Base-by-base conservation (phyloP, 768 basidiomycete species). In the Panaeolus cyanescens region DNA sequence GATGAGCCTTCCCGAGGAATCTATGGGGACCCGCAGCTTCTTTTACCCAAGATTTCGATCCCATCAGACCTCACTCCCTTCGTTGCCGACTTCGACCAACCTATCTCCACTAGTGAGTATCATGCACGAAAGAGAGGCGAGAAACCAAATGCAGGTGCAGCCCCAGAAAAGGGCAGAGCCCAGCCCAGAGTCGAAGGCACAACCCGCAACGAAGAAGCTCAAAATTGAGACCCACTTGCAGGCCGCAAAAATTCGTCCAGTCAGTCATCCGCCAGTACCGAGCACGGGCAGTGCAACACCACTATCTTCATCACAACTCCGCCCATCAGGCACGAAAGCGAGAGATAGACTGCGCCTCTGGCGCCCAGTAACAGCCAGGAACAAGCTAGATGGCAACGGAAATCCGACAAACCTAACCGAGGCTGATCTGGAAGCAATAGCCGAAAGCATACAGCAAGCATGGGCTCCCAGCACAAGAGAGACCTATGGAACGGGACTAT, bases 401-500 rank as follows among this genome's bases (percentile, higher is more conserved):
- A 22, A 2, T 25, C 57, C 54, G 2, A 63, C 33, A 30, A 61
- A 56, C 32, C 54, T 72, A 1, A 42, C 12, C 0, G 53, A 68
- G 0, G 65, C 69, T 0, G 72, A 77, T 22, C 17, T 72, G 1
- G 32, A 62, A 0, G 63, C 67, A 0, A 72, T 81, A 5, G 45
- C 62, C 0, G 1, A 34, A 3, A 19, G 55, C 4, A 59, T 70
- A 5, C 56, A 59, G 7, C 33, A 58, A 1, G 65, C 66, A 1
- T 56, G 71, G 2, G 68, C 70, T 0, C 56, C 65, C 12, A 62
- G 54, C 12, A 72, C 70, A 3, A 60, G 54, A 5, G 56, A 39
- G 13, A 69, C 69, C 5, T 78, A 78, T 42, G 74, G 68, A 0
- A 72, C 77, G 0, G 74, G 76, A 0, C 39, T 75, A 0, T 65